Evolutionary conservation across 148 eudicot species (phyloP).

Genomic region (Pharnaceum exiguum): DNA sequence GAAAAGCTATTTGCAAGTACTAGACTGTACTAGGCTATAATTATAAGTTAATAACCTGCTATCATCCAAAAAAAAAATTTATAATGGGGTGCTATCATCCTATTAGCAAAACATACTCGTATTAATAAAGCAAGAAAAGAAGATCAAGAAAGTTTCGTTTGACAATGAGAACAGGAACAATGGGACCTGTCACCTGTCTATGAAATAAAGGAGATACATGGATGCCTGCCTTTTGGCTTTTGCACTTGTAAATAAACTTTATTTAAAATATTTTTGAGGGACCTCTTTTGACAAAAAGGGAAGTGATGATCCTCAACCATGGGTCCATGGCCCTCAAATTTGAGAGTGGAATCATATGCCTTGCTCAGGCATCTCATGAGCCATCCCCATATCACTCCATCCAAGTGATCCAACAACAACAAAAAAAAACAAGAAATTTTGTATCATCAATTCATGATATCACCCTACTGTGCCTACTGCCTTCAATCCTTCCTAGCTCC

Average conservation of each 20-base stretch:
- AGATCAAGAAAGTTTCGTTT: constrained; percentile 9
- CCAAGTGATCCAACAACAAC: no score
- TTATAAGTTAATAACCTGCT: constrained; percentile 1
- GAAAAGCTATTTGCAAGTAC: background rate
- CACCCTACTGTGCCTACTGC: no score
- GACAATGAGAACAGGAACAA: constrained; percentile 20
- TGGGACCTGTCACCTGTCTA: constrained; percentile 9
- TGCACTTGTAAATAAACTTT: constrained; percentile 27
- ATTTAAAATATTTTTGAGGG: constrained; percentile 17
- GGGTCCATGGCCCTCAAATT: constrained; percentile 16
- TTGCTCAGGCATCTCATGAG: constrained; percentile 8
- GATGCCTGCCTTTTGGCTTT: no score
- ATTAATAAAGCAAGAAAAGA: constrained; percentile 1
- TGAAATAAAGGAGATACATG: constrained; percentile 23
- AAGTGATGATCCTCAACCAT: constrained; percentile 10
- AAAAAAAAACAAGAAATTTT: no score
- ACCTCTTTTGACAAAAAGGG: constrained; percentile 10
- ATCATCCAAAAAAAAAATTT: background rate
- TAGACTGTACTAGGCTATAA: no score
- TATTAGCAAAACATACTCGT: constrained; percentile 9
- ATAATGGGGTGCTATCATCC: background rate
- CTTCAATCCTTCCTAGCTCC: background rate
- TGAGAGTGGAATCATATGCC: constrained; percentile 28
- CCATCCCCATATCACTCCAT: background rate
- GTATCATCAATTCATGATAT: no score